phyloP scores from a whole-genome alignment of 371 early-diverging fungal species.

The Rhizomucor miehei region DNA sequence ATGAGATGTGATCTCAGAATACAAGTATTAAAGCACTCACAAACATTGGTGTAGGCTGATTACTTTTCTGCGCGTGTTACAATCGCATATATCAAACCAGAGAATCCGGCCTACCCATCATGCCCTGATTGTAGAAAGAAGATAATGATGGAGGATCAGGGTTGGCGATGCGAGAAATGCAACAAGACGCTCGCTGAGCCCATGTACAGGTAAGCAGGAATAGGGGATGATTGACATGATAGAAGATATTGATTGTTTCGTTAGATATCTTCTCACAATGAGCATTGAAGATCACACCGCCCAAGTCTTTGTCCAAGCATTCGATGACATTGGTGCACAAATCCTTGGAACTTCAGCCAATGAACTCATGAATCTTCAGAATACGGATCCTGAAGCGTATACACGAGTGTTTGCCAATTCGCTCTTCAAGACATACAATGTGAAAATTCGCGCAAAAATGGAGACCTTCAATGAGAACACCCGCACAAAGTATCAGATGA shows the following conservation, averaged over 20 bases:
- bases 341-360: conserved; percentile 75
- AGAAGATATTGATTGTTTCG: not conserved
- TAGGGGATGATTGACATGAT: not conserved
- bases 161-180: conserved; percentile 97
- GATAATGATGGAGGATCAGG: conserved; percentile 57
- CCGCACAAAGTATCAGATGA: conserved; percentile 51
- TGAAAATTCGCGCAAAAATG: conserved; percentile 77
- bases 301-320: conserved; percentile 78
- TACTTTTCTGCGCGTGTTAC: conserved; percentile 68
- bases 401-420: conserved; percentile 46
- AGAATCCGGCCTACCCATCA: conserved; percentile 77
- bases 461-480: conserved; percentile 77
- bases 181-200: conserved; percentile 62
- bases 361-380: conserved; percentile 59
- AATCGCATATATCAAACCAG: conserved; percentile 60
- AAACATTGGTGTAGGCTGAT: conserved; percentile 49
- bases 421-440: conserved; percentile 64
- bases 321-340: conserved; percentile 76
- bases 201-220: conserved; percentile 55
- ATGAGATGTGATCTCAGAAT: not conserved
- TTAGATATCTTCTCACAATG: conserved; percentile 74
- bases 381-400: conserved; percentile 35
- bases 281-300: conserved; percentile 80
- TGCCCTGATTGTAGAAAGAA: conserved; percentile 96
- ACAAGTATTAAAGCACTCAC: not conserved